A percentile compares a stretch with the other conserved stretches of the same genome.
These are phyloP conservation scores for Austroboletus olivaceoglutinosus DNA, from an alignment of 1,284 basidiomycete species.

Conservation along the genomic window DNA sequence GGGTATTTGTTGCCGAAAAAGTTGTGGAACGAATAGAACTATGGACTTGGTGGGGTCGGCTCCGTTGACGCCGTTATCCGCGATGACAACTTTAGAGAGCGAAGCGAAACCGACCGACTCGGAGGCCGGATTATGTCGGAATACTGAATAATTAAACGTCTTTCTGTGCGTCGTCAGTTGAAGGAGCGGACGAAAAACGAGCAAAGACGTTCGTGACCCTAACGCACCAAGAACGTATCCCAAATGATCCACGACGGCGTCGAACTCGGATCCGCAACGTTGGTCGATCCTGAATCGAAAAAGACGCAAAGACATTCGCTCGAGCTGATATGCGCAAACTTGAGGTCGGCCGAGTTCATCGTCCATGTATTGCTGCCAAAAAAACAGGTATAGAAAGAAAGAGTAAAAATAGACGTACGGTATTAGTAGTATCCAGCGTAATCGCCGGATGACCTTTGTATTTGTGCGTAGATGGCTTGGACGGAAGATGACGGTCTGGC, in stretches of 20 bases:
- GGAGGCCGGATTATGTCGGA: constrained; percentile 45
- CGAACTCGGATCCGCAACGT: constrained; percentile 17
- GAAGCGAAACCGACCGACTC: constrained; percentile 56
- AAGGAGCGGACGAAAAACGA: background rate
- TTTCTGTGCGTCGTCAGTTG: constrained; percentile 35
- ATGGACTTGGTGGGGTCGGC: background rate
- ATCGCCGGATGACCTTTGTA: constrained; percentile 31
- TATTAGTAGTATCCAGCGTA: constrained; percentile 34
- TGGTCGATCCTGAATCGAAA: constrained; percentile 39
- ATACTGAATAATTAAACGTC: constrained; percentile 60
- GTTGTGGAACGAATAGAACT: background rate
- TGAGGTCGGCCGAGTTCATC: constrained; percentile 48
- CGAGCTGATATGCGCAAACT: constrained; percentile 34
- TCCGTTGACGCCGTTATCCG: constrained; percentile 31
- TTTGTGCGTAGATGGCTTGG: constrained; percentile 38
- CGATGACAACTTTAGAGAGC: constrained; percentile 34
- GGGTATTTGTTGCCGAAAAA: background rate
- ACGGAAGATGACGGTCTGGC: constrained; percentile 35
- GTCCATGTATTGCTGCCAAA: constrained; percentile 46
- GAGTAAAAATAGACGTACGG: constrained; percentile 15
- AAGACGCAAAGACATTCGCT: constrained; percentile 50
- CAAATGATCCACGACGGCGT: constrained; percentile 48
- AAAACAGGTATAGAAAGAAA: background rate
- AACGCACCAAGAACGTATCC: constrained; percentile 49
- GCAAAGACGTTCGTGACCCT: background rate